Base-by-base conservation (phyloP, 495 filamentous ascomycete species). In the Penicillium robsamsonii region DNA sequence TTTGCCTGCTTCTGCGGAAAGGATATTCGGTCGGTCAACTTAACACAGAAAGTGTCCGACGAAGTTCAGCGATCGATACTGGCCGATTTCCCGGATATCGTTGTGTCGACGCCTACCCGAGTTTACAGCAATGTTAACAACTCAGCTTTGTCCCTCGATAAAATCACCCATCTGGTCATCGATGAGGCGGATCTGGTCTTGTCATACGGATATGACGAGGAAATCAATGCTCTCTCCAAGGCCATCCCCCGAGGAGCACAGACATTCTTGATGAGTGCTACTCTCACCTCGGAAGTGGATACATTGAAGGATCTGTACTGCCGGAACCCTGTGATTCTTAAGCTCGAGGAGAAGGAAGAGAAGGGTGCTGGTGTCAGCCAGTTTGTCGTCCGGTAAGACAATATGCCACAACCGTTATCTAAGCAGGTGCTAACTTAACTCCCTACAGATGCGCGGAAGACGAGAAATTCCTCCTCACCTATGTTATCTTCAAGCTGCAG, bases 171-270 rank as follows among this genome's bases (percentile, higher is more conserved):
- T 51, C 74, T 99, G 13, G 92, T 97, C 11, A 87, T 99, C 53
- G 94, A 99, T 64, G 94, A 99, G 72, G 92, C 92, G 4, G 94
- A 99, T 70, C 70, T 97, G 51, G 86, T 97, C n/a, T 75, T 97
- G 51, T 92, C 88, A 9, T 99, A 97, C 65, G 94, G 92, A 45
- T 96, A 97, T 63, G 87, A 94, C 38, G 88, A 93, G 47, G 94
- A 97, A 64, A 81, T 99, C 58, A 82, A 90, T 55, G 83, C 78
- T 50, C 75, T 97, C 20, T 77, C 91, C 0, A 84, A 87, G 62
- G 77, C 84, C 6, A 75, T 97, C 30, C 91, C 92, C 2, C 87
- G 87, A 57, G 91, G 91, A 6, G 79, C 96, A 15, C 94, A 99
- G 75, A 92, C 90, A 5, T 85, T 91, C 65, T 79, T 99, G 57